phyloP scores from a whole-genome alignment of 129 eudicot species.

The Apium graveolens region DNA sequence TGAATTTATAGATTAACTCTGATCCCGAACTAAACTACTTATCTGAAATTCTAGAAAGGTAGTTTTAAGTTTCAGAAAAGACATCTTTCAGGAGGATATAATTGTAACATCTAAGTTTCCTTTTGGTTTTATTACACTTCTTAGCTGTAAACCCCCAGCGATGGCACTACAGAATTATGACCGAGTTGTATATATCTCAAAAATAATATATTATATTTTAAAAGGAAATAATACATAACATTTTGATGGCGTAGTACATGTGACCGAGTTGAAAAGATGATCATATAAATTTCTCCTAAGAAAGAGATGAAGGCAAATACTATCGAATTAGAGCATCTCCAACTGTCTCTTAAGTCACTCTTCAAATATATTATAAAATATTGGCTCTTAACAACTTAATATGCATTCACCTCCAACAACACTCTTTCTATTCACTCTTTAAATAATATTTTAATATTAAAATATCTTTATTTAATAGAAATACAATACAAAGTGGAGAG shows the following conservation, averaged over 20 bases:
- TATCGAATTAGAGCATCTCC: no score
- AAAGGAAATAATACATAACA: no score
- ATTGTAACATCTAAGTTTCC: neutral
- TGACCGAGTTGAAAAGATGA: neutral
- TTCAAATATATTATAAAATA: no score
- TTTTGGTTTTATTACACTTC: neutral
- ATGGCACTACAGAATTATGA: neutral
- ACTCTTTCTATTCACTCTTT: no score
- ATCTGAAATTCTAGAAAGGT: neutral
- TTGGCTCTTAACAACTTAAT: no score
- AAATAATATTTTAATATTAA: no score
- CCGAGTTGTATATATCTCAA: neutral
- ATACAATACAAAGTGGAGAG: no score
- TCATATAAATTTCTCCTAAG: neutral
- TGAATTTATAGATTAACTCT: neutral
- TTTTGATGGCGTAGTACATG: neutral
- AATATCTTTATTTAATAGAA: no score
- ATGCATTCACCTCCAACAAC: no score
- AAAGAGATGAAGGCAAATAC: neutral
- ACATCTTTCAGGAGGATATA: neutral
- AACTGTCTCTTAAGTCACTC: no score
- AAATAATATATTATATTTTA: no score
- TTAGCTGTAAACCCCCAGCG: neutral
- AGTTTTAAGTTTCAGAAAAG: neutral
- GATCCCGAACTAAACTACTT: neutral